Conservation (phyloP, 148 eudicot species). For the Arctostaphylos glauca region DNA sequence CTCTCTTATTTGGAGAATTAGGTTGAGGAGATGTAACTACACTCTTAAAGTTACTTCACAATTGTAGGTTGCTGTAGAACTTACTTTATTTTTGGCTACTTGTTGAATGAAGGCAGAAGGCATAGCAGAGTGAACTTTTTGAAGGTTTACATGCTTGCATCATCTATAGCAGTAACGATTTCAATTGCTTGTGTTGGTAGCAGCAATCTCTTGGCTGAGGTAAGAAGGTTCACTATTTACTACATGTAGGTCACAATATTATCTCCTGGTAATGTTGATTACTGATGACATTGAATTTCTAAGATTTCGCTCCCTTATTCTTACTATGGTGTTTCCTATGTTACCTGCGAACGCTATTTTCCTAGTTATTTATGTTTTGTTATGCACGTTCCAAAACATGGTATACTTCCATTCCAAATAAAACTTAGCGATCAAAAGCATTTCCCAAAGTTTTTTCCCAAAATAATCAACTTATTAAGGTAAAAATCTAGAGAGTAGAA, state of each 20-base stretch:
- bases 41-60: background rate
- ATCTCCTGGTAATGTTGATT: background rate
- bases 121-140: constrained; percentile 48
- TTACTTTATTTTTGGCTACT: constrained; percentile 12
- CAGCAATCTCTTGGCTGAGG: constrained; percentile 40
- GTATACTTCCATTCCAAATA: too few species aligned
- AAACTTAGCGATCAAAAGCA: too few species aligned
- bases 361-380: too few species aligned
- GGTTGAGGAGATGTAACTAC: constrained; percentile 28
- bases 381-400: too few species aligned
- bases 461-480: too few species aligned
- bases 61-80: background rate
- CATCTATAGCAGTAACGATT: constrained; percentile 36
- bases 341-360: too few species aligned
- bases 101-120: constrained; percentile 51
- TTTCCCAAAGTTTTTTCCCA: too few species aligned
- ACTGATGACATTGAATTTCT: background rate
- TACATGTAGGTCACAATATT: background rate
- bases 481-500: too few species aligned
- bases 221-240: constrained; percentile 8
- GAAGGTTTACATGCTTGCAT: constrained; percentile 52
- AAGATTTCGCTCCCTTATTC: background rate
- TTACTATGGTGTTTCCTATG: background rate
- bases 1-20: constrained; percentile 51
- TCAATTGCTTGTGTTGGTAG: constrained; percentile 31